These are phyloP conservation scores for Acrodontium crateriforme DNA, from an alignment of 2,329 filamentous ascomycete genomes.

Conservation along the genomic window DNA sequence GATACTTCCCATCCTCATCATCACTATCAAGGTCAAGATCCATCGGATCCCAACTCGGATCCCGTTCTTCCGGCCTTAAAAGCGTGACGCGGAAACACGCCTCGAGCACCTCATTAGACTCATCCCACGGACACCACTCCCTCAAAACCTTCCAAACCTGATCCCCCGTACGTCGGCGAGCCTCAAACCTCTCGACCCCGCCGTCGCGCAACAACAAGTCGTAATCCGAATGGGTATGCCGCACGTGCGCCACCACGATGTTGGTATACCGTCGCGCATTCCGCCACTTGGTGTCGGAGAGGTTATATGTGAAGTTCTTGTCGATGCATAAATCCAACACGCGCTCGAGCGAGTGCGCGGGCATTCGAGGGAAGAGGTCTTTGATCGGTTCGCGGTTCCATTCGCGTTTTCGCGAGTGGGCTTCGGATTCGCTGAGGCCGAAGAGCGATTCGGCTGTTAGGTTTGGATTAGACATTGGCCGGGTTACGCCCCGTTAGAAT, in stretches of 20 bases:
- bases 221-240: constrained; percentile 47
- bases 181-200: constrained; percentile 18
- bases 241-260: constrained; percentile 46
- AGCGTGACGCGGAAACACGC: constrained; percentile 16
- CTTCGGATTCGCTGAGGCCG: too few relatives aligned
- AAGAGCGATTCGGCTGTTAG: too few relatives aligned
- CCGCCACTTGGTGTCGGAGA: constrained; percentile 14
- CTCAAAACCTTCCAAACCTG: constrained; percentile 17
- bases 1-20: constrained; percentile 4
- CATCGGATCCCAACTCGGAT: constrained; percentile 17
- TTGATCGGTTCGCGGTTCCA: constrained; percentile 17
- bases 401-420: constrained; percentile 7
- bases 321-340: constrained; percentile 18
- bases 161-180: constrained; percentile 10
- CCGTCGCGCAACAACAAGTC: constrained; percentile 36
- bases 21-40: constrained; percentile 15
- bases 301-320: constrained; percentile 17
- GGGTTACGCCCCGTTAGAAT: too few relatives aligned
- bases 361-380: constrained; percentile 20
- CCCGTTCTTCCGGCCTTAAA: constrained; percentile 16
- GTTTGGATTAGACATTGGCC: too few relatives aligned
- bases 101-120: constrained; percentile 16
- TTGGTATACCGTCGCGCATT: constrained; percentile 16
- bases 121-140: constrained; percentile 22
- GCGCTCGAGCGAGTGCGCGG: constrained; percentile 9